Evolutionary conservation across 2,329 filamentous ascomycete genomes (phyloP).

Genomic region (Mariannaea sp.): DNA sequence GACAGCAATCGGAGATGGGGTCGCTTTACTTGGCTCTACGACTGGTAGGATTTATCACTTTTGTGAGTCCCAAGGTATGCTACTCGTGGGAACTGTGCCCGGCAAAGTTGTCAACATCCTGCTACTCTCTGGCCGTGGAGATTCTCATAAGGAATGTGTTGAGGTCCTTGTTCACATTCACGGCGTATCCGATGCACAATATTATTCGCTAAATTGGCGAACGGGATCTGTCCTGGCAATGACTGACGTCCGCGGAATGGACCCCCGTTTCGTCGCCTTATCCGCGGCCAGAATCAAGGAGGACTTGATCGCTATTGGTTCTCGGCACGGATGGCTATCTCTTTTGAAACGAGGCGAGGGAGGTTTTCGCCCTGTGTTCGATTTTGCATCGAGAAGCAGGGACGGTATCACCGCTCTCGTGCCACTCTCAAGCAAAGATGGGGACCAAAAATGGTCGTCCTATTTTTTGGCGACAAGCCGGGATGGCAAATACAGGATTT

Average conservation of each 20-base stretch:
- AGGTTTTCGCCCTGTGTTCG: conserved; percentile 39
- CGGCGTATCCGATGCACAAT: conserved; percentile 49
- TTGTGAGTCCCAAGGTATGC: conserved; percentile 38
- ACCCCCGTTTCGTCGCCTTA: conserved; percentile 56
- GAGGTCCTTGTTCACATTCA: conserved; percentile 54
- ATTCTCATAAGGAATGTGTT: conserved; percentile 11
- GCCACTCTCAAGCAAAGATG: conserved; percentile 44
- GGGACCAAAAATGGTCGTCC: conserved; percentile 19
- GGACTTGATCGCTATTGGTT: conserved; percentile 57
- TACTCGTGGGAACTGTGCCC: conserved; percentile 45
- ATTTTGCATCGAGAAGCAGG: conserved; percentile 48
- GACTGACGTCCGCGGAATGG: conserved; percentile 45
- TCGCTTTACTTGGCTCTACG: conserved; percentile 55
- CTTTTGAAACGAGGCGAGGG: conserved; percentile 36
- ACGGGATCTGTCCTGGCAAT: conserved; percentile 38
- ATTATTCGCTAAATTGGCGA: conserved; percentile 47
- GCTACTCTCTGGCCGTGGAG: conserved; percentile 38
- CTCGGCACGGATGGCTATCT: conserved; percentile 56
- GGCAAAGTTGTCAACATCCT: conserved; percentile 59
- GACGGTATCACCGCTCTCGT: conserved; percentile 74
- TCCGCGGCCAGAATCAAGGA: conserved; percentile 49
- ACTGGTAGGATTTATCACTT: conserved; percentile 55
- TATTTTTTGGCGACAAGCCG: conserved; percentile 74
- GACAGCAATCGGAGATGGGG: conserved; percentile 44
- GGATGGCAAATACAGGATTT: conserved; percentile 77